phyloP scores from a whole-genome alignment of 1,284 basidiomycete genomes.

The Ganoderma multipileum region DNA sequence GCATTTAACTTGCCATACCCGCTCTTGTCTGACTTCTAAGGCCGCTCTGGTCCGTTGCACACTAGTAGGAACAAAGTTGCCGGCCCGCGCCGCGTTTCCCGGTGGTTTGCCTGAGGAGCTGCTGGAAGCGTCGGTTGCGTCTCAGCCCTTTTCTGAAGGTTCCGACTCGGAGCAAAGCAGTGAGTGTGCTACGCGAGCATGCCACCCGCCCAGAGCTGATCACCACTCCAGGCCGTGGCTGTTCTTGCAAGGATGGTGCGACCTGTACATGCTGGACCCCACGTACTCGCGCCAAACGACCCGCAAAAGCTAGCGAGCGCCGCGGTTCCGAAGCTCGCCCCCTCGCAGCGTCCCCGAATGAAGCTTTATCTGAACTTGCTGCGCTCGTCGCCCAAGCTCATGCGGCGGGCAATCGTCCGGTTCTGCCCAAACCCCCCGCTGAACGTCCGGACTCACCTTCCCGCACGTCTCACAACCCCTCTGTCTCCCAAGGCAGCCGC shows the following conservation, averaged over 20 bases:
- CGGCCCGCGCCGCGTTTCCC: constrained; percentile 74
- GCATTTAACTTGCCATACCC: constrained; percentile 17
- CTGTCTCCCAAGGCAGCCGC: constrained; percentile 20
- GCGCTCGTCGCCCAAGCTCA: constrained; percentile 38
- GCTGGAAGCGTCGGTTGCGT: constrained; percentile 65
- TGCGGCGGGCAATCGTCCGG: constrained; percentile 38
- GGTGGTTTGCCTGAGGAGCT: constrained; percentile 68
- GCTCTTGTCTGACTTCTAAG: constrained; percentile 52
- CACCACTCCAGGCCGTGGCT: constrained; percentile 38
- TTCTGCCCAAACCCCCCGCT: constrained; percentile 44
- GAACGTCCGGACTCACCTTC: constrained; percentile 42
- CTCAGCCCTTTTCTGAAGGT: constrained; percentile 48
- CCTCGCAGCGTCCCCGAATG: neutral
- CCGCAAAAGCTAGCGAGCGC: constrained; percentile 19
- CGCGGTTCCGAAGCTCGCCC: constrained; percentile 19
- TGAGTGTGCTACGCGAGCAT: constrained; percentile 28
- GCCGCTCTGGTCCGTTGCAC: constrained; percentile 39
- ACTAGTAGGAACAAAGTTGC: constrained; percentile 59
- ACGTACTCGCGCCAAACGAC: constrained; percentile 30
- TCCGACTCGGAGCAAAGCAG: constrained; percentile 61
- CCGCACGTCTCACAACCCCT: constrained; percentile 32
- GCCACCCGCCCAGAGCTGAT: neutral
- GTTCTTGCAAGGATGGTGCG: constrained; percentile 50
- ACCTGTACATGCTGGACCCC: constrained; percentile 62
- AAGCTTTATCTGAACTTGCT: constrained; percentile 33